phyloP scores from a whole-genome alignment of 176 grass and related monocot species.

The Oryza australiensis region DNA sequence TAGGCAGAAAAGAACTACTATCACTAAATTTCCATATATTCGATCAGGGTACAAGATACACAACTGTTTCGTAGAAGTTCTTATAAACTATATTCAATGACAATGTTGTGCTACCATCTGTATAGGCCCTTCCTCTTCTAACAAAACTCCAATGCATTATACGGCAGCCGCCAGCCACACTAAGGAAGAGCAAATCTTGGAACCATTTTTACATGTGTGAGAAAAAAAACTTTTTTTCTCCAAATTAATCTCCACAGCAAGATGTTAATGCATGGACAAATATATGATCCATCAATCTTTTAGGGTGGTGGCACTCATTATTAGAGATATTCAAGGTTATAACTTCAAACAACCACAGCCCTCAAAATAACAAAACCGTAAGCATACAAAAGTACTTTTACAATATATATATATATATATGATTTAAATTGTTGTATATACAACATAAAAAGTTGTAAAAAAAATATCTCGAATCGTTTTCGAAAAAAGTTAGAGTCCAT shows the following conservation, averaged over 20 bases:
- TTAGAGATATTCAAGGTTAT: not conserved
- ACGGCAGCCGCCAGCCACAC: not conserved
- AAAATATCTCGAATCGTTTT: too few species aligned
- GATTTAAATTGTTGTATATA: too few species aligned
- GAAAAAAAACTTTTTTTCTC: not conserved
- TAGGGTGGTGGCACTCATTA: not conserved
- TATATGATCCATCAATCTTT: not conserved
- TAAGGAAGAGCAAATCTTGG: not conserved
- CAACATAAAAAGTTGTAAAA: too few species aligned
- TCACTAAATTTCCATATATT: constrained; percentile 20
- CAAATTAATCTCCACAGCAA: not conserved
- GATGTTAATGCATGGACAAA: not conserved
- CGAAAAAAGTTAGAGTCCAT: not conserved
- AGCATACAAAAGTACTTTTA: too few species aligned
- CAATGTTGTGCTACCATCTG: not conserved
- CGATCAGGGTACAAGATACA: not conserved
- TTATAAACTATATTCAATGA: not conserved
- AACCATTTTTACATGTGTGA: not conserved
- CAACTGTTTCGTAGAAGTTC: constrained; percentile 8
- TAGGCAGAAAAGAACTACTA: constrained; percentile 18
- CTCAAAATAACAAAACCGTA: too few species aligned
- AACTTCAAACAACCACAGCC: too few species aligned
- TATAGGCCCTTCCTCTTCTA: constrained; percentile 7
- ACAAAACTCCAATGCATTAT: constrained; percentile 2
- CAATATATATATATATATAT: too few species aligned